phyloP scores from a whole-genome alignment of 306 rosid genomes.

The Cucumis hystrix region DNA sequence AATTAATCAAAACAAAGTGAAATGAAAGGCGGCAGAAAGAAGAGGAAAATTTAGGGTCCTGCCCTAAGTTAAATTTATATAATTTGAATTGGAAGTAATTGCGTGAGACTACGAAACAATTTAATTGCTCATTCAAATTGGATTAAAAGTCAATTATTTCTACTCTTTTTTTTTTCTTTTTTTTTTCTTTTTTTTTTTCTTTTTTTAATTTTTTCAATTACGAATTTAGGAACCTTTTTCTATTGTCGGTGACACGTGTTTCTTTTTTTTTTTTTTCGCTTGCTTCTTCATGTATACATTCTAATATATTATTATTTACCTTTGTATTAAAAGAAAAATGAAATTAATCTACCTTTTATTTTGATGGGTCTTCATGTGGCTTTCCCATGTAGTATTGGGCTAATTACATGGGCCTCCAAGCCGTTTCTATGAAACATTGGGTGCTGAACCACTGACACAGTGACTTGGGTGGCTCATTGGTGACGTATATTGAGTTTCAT shows the following conservation, averaged over 20 bases:
- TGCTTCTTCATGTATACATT: no score
- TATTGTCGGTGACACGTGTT: no score
- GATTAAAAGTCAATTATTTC: not conserved
- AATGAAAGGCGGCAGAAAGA: not conserved
- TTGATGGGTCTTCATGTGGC: not conserved
- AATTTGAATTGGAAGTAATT: not conserved
- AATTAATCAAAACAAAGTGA: not conserved
- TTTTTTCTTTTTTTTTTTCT: not conserved
- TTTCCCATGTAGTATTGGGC: not conserved
- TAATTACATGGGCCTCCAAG: not conserved
- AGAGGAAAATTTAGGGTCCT: not conserved
- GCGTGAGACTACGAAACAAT: not conserved
- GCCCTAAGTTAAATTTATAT: not conserved
- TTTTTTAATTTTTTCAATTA: not conserved
- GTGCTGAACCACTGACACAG: not conserved
- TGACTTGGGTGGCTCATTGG: no score
- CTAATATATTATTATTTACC: no score
- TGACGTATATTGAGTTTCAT: no score
- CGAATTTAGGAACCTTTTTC: no score
- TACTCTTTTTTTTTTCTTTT: not conserved
- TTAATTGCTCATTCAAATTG: not conserved
- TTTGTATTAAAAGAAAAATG: no score
- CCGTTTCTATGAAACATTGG: not conserved
- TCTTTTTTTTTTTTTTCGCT: no score
- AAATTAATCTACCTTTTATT: not conserved